Evolutionary conservation across 78 protist genomes (phyloP).

Genomic region (Dictyostelium intermedium): DNA sequence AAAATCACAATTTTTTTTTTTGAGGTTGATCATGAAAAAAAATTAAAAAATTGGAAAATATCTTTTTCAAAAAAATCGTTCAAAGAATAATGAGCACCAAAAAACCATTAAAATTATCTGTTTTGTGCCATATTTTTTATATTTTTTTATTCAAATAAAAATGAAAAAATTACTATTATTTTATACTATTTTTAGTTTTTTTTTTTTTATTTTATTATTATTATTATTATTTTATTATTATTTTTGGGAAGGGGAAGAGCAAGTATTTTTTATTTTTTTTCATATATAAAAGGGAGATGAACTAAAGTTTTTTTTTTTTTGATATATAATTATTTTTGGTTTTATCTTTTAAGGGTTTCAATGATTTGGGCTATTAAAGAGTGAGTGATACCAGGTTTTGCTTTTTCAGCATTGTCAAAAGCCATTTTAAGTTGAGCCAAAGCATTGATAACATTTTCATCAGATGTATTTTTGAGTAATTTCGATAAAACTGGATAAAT

Average conservation of each 20-base stretch:
- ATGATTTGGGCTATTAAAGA: conserved; percentile 78
- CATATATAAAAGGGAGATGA: background rate
- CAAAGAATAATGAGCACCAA: background rate
- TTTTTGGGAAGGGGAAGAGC: too few species aligned
- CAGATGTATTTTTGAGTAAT: conserved; percentile 65
- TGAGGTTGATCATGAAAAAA: background rate
- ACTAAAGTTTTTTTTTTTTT: background rate
- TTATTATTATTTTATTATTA: background rate
- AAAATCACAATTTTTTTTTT: background rate
- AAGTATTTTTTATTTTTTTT: too few species aligned
- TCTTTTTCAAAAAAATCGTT: background rate
- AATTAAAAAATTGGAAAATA: background rate
- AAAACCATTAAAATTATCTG: background rate
- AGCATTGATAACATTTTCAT: conserved; percentile 78
- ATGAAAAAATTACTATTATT: background rate
- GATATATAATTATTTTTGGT: background rate
- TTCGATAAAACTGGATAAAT: conserved; percentile 80
- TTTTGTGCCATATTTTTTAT: background rate
- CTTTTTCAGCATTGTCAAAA: conserved; percentile 83
- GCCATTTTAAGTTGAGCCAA: conserved; percentile 84
- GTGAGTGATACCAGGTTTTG: conserved; percentile 84
- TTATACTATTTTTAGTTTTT: background rate
- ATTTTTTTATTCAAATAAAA: background rate
- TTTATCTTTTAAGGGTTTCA: conserved; percentile 75
- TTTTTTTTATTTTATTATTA: background rate